Base-by-base conservation (phyloP, 208 protist species). In the Leishmania amazonensis region DNA sequence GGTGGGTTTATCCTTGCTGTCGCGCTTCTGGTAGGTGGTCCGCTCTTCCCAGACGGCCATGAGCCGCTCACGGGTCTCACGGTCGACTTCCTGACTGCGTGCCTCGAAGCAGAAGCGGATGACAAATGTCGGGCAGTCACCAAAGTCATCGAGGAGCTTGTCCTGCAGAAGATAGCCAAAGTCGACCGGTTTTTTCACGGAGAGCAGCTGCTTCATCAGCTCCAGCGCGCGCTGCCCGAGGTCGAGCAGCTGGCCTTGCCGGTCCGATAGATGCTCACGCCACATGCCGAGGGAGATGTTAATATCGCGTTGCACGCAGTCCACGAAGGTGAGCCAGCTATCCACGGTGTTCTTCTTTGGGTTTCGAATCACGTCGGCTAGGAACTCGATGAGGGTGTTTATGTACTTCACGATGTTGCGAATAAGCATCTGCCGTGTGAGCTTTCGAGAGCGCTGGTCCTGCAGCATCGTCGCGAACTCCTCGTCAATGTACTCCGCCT, bases 71-170 rank as follows among this genome's bases (percentile, higher is more conserved):
- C 90, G 88, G 57, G 80, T 88, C 49, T 92, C 87, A 45, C 79
- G 83, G 72, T 92, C 90, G 7, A 97, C 42, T 78, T 96, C 89
- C 82, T 89, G 85, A 49, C 81, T 62, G 15, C 95, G 89, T 38
- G 88, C 86, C 64, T 93, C 87, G 57, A 97, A 68, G 49, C 82
- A 84, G 81, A 96, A 97, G 76, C 87, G 90, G 7, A 97, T 81
- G 42, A 95, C 87, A 84, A 97, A 97, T 4, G 92, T 94, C 19
- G 95, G 95, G 74, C 89, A 95, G 83, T 97, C 95, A 45, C 92
- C 95, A 84, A 96, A 97, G 83, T 94, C 87, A 65, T 96, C 92
- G 19, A 97, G 84, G 45, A 97, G 81, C 42, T 88, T 86, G 58
- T 93, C 85, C 73, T 95, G 90, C 17, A 97, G 73, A 31, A 96